These are phyloP conservation scores for Colletotrichum costaricense DNA, from an alignment of 2,329 filamentous ascomycete species.

Conservation along the genomic window DNA sequence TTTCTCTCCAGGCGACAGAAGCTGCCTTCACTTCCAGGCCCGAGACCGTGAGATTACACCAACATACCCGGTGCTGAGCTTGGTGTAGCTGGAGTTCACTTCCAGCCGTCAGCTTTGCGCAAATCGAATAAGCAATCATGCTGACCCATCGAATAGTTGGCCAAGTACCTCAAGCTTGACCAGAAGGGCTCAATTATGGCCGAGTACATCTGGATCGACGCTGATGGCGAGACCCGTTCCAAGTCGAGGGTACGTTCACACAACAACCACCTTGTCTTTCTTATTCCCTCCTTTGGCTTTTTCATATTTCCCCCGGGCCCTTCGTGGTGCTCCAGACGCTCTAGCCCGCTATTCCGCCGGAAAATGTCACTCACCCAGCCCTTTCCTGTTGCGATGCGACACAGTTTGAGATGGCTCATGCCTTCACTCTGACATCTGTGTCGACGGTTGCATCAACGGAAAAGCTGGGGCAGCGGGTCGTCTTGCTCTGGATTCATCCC, in stretches of 20 bases:
- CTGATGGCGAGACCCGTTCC: slow-evolving; percentile 84
- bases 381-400: background rate
- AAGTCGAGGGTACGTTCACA: slow-evolving; percentile 88
- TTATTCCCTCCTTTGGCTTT: slow-evolving; percentile 28
- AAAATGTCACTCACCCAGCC: background rate
- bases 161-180: slow-evolving; percentile 91
- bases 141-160: slow-evolving; percentile 68
- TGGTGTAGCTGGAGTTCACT: background rate
- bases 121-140: slow-evolving; percentile 22
- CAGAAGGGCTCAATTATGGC: slow-evolving; percentile 91
- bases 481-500: background rate
- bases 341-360: background rate
- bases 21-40: slow-evolving; percentile 44
- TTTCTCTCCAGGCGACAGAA: slow-evolving; percentile 40
- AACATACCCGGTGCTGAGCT: background rate
- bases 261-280: slow-evolving; percentile 38
- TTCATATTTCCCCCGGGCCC: background rate
- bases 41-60: slow-evolving; percentile 46
- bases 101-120: background rate
- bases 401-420: slow-evolving; percentile 11
- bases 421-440: background rate
- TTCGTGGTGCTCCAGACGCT: background rate
- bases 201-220: slow-evolving; percentile 97
- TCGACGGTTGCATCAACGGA: background rate
- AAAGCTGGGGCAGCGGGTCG: slow-evolving; percentile 19